A percentile compares a stretch with the other conserved stretches of the same genome.
phyloP scores from a whole-genome alignment of 108 stramenopile genomes.

The Schizochytrium sp. region DNA sequence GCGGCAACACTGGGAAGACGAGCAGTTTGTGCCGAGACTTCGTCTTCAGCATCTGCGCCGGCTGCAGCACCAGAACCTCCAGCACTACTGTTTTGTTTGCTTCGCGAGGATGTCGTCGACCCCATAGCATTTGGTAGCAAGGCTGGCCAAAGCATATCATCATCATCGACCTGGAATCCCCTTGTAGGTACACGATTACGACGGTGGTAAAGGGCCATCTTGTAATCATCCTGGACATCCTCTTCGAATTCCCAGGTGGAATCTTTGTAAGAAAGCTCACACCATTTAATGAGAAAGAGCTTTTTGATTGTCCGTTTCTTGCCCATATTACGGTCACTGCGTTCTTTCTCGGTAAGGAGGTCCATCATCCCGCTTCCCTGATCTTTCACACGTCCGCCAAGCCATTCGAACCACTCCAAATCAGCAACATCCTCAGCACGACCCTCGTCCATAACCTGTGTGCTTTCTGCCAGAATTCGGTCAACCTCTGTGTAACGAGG shows the following conservation, averaged over 20 bases:
- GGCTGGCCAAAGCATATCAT: slow-evolving; percentile 33
- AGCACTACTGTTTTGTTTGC: slow-evolving; percentile 6
- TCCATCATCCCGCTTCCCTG: background rate
- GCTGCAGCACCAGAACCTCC: background rate
- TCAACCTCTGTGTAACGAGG: slow-evolving; percentile 58
- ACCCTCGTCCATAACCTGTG: background rate
- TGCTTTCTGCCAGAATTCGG: slow-evolving; percentile 6
- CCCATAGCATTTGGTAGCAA: background rate
- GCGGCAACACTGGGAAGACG: slow-evolving; percentile 31
- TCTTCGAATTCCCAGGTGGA: slow-evolving; percentile 95
- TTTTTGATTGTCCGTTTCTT: background rate
- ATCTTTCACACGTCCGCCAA: background rate
- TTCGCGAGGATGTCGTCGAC: background rate
- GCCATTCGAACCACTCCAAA: slow-evolving; percentile 19
- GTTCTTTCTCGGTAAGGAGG: background rate
- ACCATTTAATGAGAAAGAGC: slow-evolving; percentile 92
- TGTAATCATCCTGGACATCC: slow-evolving; percentile 83
- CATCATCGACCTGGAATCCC: slow-evolving; percentile 34
- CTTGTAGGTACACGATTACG: background rate
- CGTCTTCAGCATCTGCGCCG: background rate
- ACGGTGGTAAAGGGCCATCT: background rate
- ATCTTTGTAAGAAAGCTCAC: slow-evolving; percentile 89
- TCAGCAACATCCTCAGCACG: slow-evolving; percentile 16
- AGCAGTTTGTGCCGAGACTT: background rate
- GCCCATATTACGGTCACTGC: slow-evolving; percentile 1